Evolutionary conservation across 169 alveolate genomes (phyloP).

Genomic region (Eimeria acervulina): DNA sequence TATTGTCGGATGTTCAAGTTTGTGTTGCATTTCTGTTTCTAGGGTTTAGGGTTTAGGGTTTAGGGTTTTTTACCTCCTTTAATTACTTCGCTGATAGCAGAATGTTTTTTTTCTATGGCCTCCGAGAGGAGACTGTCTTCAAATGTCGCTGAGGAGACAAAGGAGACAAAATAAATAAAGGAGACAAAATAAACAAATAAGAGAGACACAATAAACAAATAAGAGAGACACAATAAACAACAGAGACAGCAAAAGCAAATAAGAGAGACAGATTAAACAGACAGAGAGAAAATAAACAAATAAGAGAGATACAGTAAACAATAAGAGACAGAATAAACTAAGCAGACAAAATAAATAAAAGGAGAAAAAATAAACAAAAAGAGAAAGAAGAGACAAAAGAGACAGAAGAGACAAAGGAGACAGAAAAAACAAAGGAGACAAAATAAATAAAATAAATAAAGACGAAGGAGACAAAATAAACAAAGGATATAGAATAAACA

Average conservation of each 20-base stretch:
- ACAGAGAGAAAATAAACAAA: neutral
- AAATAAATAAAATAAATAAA: neutral
- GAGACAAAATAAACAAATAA: too few relatives aligned
- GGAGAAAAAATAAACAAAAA: neutral
- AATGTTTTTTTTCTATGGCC: slow-evolving; percentile 92
- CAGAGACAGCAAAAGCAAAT: too few relatives aligned
- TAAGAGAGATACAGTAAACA: neutral
- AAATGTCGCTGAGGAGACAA: slow-evolving; percentile 94
- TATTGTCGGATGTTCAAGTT: too few relatives aligned
- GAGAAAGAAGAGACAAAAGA: too few relatives aligned
- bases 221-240: too few relatives aligned
- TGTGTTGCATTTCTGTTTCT: too few relatives aligned
- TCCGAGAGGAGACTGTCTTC: slow-evolving; percentile 88
- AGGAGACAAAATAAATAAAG: too few relatives aligned
- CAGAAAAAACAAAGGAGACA: neutral
- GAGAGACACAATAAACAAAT: too few relatives aligned
- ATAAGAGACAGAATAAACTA: neutral
- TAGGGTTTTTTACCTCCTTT: slow-evolving; percentile 62
- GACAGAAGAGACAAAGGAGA: too few relatives aligned
- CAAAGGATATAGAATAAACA: neutral
- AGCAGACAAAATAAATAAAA: neutral
- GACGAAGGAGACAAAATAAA: neutral
- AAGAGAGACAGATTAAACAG: neutral
- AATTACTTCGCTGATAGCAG: slow-evolving; percentile 85
- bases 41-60: too few relatives aligned